Evolutionary conservation across 345 rosid genomes (phyloP), one percentile per base, ranked within the genome.

Genomic region (Populus pruinosa): DNA sequence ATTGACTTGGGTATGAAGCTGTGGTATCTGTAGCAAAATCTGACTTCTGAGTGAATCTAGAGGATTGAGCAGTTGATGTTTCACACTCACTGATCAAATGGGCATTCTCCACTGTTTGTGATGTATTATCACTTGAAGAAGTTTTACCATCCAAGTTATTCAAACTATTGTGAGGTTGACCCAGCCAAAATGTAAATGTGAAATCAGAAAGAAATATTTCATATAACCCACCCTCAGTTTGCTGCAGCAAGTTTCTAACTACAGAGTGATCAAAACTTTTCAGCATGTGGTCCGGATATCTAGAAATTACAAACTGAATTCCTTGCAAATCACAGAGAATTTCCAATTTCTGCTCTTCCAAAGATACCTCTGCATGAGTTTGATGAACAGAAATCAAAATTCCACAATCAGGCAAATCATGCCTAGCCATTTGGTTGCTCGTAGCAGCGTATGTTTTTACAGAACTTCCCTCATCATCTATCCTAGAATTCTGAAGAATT

Each of bases 161-260:
- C 78, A 73, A 80, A 56, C 76, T 76, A 75, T 71, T 64, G 70
- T n/a, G 74, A 73, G 86, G 87, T 71, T 61, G 79, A 84, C 83
- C 85, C 78, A 88, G 81, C 77, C 82, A 84, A 50, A 88, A 75
- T 79, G 85, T 76, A 82, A 90, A 72, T 77, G 81, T 65, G 81
- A 85, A 89, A 75, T 83, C 86, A 71, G 99, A 87, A 78, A 93
- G 86, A 76, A 83, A 86, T 68, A 87, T 81, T 82, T 90, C 96
- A 82, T 85, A 85, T 75, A 90, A 84, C 84, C 88, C 87, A 80
- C 81, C 78, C 79, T 86, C 82, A 85, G 93, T 79, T 71, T 79
- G 82, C 61, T 84, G 80, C 79, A 80, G 71, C 70, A 87, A 67
- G 72, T 82, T 77, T 82, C 79, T 83, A 76, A 79, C 43, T 33